A percentile compares a stretch with the other conserved stretches of the same genome.
Conservation (phyloP, 2,329 filamentous ascomycete genomes). For the Phoma herbarum region DNA sequence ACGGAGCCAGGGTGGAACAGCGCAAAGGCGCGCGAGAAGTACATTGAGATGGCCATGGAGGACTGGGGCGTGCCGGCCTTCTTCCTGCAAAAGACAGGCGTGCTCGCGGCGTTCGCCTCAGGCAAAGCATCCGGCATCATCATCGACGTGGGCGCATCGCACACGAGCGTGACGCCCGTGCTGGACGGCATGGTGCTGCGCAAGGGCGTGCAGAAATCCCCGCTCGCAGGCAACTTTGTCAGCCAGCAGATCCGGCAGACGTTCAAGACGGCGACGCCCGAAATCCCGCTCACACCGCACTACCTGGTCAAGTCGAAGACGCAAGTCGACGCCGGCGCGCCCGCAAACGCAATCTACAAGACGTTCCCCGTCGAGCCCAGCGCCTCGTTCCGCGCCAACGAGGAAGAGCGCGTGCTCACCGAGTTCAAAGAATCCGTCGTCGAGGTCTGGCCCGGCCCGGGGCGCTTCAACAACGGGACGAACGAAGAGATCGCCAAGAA, state of each 20-base stretch:
- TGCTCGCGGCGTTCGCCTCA: conserved; percentile 89
- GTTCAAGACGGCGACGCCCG: conserved; percentile 73
- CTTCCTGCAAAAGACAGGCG: conserved; percentile 88
- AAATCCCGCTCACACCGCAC: conserved; percentile 80
- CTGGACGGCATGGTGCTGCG: conserved; percentile 95
- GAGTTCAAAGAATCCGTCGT: conserved; percentile 99
- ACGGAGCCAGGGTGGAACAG: conserved; percentile 95
- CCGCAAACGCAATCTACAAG: conserved; percentile 78
- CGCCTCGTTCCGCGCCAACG: conserved; percentile 79
- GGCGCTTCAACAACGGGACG: conserved; percentile 64
- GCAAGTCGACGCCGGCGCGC: conserved; percentile 83
- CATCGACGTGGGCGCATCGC: conserved; percentile 88
- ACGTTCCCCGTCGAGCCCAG: conserved; percentile 69
- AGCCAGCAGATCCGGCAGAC: conserved; percentile 86
- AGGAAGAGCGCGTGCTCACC: conserved; percentile 91
- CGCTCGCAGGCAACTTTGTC: conserved; percentile 87
- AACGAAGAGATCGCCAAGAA: conserved; percentile 80
- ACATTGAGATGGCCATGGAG: conserved; percentile 96
- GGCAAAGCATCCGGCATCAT: conserved; percentile 94
- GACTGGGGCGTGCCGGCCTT: conserved; percentile 95
- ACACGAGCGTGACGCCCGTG: conserved; percentile 87
- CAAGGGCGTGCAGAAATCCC: conserved; percentile 83
- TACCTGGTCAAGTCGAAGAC: conserved; percentile 89
- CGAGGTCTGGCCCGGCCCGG: conserved; percentile 87
- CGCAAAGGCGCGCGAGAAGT: conserved; percentile 87